phyloP scores from a whole-genome alignment of 371 early-diverging fungal genomes.

The Apophysomyces ossiformis region DNA sequence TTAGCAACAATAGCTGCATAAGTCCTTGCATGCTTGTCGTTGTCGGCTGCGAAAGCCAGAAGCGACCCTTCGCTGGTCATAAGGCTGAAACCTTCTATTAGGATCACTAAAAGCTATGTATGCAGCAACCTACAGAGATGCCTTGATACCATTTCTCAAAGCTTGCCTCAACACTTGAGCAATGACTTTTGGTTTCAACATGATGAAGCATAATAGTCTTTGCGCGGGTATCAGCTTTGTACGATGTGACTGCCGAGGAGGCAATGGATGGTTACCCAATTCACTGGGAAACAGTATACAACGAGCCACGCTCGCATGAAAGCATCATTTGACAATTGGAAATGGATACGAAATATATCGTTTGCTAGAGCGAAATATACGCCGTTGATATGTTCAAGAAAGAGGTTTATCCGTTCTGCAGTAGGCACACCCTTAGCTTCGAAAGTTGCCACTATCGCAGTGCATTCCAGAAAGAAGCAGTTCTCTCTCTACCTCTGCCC shows the following conservation, averaged over 20 bases:
- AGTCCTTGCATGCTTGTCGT: constrained; percentile 66
- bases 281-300: no score
- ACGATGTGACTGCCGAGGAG: background rate
- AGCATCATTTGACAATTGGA: no score
- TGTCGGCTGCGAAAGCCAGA: constrained; percentile 70
- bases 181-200: constrained; percentile 75
- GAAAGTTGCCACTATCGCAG: no score
- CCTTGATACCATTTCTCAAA: constrained; percentile 65
- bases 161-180: constrained; percentile 72
- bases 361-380: no score
- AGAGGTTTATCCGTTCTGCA: no score
- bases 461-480: no score
- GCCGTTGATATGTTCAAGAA: no score
- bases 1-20: constrained; percentile 78
- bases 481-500: no score
- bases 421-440: no score
- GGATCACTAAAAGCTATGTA: background rate
- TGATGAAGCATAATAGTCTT: constrained; percentile 15
- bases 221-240: background rate
- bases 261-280: background rate
- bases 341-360: no score
- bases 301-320: no score
- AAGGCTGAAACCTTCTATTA: constrained; percentile 47
- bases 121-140: constrained; percentile 59
- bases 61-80: constrained; percentile 76